These are phyloP conservation scores for Pichia sp. DNA, from an alignment of 1,139 yeast species.

Conservation along the genomic window DNA sequence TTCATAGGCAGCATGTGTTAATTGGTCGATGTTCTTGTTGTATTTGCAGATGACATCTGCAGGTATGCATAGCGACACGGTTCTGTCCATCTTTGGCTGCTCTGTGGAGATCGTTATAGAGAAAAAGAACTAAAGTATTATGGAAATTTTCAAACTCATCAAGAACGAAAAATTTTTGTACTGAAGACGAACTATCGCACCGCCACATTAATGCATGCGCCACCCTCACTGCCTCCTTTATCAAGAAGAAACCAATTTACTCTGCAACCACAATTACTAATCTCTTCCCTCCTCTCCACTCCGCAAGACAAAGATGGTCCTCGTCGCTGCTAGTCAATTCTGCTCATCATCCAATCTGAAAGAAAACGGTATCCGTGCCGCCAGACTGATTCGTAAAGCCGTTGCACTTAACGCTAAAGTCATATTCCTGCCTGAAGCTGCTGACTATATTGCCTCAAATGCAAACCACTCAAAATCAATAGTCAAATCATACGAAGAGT, in stretches of 20 bases:
- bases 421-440: conserved; percentile 88
- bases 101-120: no score
- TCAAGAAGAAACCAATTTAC: no score
- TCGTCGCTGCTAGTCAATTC: conserved; percentile 84
- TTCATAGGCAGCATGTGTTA: conserved; percentile 71
- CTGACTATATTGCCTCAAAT: conserved; percentile 78
- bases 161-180: no score
- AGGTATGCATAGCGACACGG: conserved; percentile 7
- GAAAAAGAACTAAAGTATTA: no score
- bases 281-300: no score
- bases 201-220: no score
- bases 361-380: conserved; percentile 59
- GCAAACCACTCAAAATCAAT: conserved; percentile 63
- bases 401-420: conserved; percentile 56
- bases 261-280: no score
- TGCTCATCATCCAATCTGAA: conserved; percentile 67
- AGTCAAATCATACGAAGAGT: conserved; percentile 48
- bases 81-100: not conserved
- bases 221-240: no score
- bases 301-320: conserved; percentile 50
- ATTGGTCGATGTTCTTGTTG: conserved; percentile 57
- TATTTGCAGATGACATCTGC: conserved; percentile 6
- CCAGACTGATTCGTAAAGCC: conserved; percentile 60
- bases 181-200: no score
- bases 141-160: no score